phyloP scores from a whole-genome alignment of 371 early-diverging fungal species.

The Mortierella sp. region DNA sequence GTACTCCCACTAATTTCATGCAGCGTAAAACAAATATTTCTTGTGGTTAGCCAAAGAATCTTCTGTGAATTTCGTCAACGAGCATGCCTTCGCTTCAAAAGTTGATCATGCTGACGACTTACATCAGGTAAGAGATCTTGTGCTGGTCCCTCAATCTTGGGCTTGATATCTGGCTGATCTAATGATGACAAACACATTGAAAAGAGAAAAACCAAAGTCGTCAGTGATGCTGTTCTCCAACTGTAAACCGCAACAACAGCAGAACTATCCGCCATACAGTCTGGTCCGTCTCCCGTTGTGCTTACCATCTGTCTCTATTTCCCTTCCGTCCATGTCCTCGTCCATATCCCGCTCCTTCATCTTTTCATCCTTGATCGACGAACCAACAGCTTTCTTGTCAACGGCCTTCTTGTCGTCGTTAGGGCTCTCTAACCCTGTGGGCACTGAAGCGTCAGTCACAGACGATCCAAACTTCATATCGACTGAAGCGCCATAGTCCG shows the following conservation, averaged over 20 bases:
- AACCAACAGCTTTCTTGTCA: slow-evolving; percentile 4
- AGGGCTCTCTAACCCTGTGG: slow-evolving; percentile 45
- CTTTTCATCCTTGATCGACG: slow-evolving; percentile 26
- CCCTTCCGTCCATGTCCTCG: background rate
- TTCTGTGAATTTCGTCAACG: background rate
- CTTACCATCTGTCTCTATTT: slow-evolving; percentile 17
- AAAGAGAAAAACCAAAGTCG: background rate
- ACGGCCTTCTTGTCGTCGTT: slow-evolving; percentile 20
- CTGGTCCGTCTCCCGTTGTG: background rate
- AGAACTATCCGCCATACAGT: background rate
- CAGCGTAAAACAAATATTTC: background rate
- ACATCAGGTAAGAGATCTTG: slow-evolving; percentile 49
- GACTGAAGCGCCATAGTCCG: slow-evolving; percentile 49
- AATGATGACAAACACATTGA: background rate
- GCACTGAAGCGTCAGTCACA: slow-evolving; percentile 48
- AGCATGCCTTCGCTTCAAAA: background rate
- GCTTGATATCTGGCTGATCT: slow-evolving; percentile 40
- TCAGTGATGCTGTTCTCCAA: background rate
- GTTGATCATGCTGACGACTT: background rate
- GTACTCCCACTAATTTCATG: slow-evolving; percentile 18
- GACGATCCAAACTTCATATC: slow-evolving; percentile 57
- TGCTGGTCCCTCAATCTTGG: slow-evolving; percentile 49
- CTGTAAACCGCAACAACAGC: background rate
- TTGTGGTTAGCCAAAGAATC: background rate
- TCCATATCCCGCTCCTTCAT: slow-evolving; percentile 37